Conservation (phyloP, 78 protist species). For the Acrasis kona region DNA sequence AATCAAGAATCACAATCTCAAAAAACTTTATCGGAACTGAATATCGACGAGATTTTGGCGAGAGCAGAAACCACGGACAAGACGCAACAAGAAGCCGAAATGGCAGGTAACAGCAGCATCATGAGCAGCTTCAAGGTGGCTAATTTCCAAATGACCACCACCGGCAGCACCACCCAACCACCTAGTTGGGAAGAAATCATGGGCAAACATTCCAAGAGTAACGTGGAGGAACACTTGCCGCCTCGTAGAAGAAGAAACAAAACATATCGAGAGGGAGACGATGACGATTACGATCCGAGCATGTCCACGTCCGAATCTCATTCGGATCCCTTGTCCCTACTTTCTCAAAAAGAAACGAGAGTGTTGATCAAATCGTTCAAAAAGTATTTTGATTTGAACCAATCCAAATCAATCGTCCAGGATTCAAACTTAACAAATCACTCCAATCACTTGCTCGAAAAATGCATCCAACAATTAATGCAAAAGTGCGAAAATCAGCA, state of each 20-base stretch:
- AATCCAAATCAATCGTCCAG: neutral
- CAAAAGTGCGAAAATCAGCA: neutral
- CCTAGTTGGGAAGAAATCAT: neutral
- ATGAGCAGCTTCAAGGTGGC: neutral
- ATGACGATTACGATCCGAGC: too few relatives aligned
- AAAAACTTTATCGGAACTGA: conserved; percentile 45
- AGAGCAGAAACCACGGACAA: neutral
- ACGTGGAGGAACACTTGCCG: neutral
- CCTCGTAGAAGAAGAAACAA: neutral
- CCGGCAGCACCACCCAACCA: neutral
- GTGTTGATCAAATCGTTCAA: neutral
- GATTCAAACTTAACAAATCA: neutral
- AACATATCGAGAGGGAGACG: too few relatives aligned
- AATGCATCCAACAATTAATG: neutral
- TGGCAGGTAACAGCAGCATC: neutral
- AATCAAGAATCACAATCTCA: conserved; percentile 2
- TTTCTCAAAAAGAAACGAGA: neutral
- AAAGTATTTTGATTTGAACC: neutral
- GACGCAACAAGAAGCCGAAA: neutral
- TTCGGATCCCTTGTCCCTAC: too few relatives aligned
- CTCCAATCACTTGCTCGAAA: neutral
- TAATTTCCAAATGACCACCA: neutral
- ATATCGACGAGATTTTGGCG: conserved; percentile 52
- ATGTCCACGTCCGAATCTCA: too few relatives aligned
- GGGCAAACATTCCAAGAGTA: neutral